These are phyloP conservation scores for Podospora australis DNA, from an alignment of 495 filamentous ascomycete genomes.

Conservation along the genomic window DNA sequence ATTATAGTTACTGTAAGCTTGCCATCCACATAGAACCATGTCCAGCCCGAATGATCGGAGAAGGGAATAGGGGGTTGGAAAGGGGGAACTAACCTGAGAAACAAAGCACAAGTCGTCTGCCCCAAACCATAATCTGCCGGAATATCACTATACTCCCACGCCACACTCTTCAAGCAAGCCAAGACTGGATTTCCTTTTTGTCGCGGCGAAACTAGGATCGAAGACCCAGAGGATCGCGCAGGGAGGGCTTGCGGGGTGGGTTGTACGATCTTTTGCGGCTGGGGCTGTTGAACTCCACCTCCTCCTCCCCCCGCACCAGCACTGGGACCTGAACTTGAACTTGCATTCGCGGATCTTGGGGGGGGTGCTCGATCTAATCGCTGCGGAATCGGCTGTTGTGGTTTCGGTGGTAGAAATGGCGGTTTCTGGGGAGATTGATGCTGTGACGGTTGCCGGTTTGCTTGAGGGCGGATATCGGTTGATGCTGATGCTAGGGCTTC, in stretches of 20 bases:
- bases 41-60: not conserved
- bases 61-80: not conserved
- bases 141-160: slow-evolving; percentile 96
- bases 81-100: slow-evolving; percentile 44
- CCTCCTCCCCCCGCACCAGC: not conserved
- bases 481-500: slow-evolving; percentile 43
- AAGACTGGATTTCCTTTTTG: slow-evolving; percentile 96
- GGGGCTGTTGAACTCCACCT: no score
- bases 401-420: slow-evolving; percentile 17
- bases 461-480: not conserved
- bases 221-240: slow-evolving; percentile 58
- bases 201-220: slow-evolving; percentile 72
- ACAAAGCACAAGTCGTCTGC: slow-evolving; percentile 80
- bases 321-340: not conserved
- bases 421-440: slow-evolving; percentile 27
- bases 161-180: slow-evolving; percentile 68
- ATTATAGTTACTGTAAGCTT: no score
- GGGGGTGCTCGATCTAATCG: slow-evolving; percentile 37
- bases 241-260: slow-evolving; percentile 80
- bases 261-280: slow-evolving; percentile 62
- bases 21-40: no score
- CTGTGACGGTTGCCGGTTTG: not conserved
- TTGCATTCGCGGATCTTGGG: slow-evolving; percentile 12
- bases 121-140: slow-evolving; percentile 89
- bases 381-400: slow-evolving; percentile 40